A percentile compares a stretch with the other conserved stretches of the same genome.
Evolutionary conservation across 2,329 filamentous ascomycete genomes (phyloP).

Genomic region (Arthrobotrys conoides): DNA sequence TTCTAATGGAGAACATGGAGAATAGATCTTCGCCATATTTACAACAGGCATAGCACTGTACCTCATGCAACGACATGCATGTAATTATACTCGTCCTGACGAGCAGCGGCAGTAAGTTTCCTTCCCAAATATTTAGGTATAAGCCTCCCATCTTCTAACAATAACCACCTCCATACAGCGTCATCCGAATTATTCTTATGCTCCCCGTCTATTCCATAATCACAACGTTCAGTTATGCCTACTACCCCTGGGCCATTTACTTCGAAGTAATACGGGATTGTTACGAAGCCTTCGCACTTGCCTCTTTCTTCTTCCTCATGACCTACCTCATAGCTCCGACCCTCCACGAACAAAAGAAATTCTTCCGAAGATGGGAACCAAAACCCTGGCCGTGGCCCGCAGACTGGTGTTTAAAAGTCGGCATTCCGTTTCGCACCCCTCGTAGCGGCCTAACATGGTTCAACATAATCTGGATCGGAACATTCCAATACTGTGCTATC

Average conservation of each 20-base stretch:
- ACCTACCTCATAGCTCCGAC: conserved; percentile 85
- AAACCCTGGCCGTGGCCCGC: conserved; percentile 83
- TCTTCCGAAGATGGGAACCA: conserved; percentile 78
- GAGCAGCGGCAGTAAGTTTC: conserved; percentile 73
- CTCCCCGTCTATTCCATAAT: conserved; percentile 84
- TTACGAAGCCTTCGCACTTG: conserved; percentile 90
- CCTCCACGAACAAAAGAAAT: conserved; percentile 84
- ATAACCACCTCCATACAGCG: conserved; percentile 69
- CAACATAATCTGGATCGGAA: conserved; percentile 84
- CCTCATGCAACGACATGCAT: conserved; percentile 74
- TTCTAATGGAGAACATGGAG: background rate
- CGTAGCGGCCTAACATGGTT: conserved; percentile 89
- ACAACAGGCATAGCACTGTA: conserved; percentile 72
- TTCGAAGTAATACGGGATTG: conserved; percentile 85
- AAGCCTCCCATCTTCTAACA: conserved; percentile 15
- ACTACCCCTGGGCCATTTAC: conserved; percentile 84
- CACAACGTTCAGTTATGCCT: conserved; percentile 80
- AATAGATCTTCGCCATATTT: conserved; percentile 69
- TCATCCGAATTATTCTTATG: conserved; percentile 91
- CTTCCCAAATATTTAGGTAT: background rate
- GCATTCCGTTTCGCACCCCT: conserved; percentile 72
- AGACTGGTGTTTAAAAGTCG: conserved; percentile 76
- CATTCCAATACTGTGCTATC: conserved; percentile 90
- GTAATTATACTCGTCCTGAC: conserved; percentile 74
- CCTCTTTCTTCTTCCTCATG: conserved; percentile 85